Evolutionary conservation across 257 asterid genomes (phyloP).

Genomic region (Salvia rosmarinus): DNA sequence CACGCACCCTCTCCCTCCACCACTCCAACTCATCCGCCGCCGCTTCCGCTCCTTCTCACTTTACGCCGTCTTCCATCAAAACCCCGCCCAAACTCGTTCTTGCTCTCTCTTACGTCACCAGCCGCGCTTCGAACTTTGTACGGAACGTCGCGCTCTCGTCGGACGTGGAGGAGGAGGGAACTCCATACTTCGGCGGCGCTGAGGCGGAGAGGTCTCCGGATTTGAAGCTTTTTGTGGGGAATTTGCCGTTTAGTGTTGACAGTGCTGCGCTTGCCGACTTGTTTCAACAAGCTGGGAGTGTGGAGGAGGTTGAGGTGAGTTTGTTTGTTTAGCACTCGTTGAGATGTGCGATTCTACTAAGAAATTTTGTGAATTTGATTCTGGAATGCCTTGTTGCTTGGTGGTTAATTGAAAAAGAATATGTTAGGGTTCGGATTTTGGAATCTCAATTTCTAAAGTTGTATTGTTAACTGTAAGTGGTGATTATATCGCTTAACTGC

Average conservation of each 20-base stretch:
- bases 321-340: neutral
- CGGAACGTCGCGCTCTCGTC: constrained; percentile 62
- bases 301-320: constrained; percentile 88
- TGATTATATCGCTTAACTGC: neutral
- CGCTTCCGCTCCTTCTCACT: constrained; percentile 37
- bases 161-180: constrained; percentile 46
- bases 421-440: neutral
- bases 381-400: neutral
- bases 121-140: constrained; percentile 36
- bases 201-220: constrained; percentile 49
- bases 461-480: neutral
- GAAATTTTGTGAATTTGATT: neutral
- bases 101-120: constrained; percentile 39
- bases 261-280: constrained; percentile 74
- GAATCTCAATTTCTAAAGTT: neutral
- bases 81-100: constrained; percentile 43
- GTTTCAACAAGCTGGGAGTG: constrained; percentile 71
- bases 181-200: neutral
- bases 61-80: constrained; percentile 45
- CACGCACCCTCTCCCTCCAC: constrained; percentile 42
- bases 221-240: constrained; percentile 77
- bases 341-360: neutral
- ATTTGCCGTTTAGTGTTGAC: constrained; percentile 75
- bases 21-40: constrained; percentile 42
- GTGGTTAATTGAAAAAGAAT: neutral